These are phyloP conservation scores for Solanum piurae DNA, from an alignment of 257 asterid species.

Conservation along the genomic window DNA sequence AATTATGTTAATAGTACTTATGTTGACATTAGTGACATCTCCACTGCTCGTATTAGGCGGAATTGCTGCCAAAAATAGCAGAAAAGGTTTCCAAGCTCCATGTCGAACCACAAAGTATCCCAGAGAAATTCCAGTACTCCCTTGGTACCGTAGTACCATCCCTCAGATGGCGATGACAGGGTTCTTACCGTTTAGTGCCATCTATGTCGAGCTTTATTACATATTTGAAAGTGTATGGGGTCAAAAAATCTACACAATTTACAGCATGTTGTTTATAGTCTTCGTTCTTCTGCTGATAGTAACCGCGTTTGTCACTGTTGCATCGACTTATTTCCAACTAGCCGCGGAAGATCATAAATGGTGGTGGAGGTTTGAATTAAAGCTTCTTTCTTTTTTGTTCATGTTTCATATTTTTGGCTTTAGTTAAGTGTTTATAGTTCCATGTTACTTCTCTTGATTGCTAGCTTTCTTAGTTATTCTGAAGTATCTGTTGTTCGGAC, in stretches of 20 bases:
- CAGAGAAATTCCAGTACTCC: slow-evolving; percentile 17
- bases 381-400: background rate
- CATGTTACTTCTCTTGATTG: background rate
- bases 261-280: slow-evolving; percentile 7
- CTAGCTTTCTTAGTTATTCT: background rate
- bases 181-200: slow-evolving; percentile 10
- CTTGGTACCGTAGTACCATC: slow-evolving; percentile 9
- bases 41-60: slow-evolving; percentile 19
- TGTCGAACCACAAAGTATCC: slow-evolving; percentile 19
- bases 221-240: slow-evolving; percentile 22
- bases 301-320: slow-evolving; percentile 15
- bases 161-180: slow-evolving; percentile 27
- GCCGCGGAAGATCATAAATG: slow-evolving; percentile 31
- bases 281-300: slow-evolving; percentile 11
- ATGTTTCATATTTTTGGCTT: background rate
- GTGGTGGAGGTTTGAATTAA: slow-evolving; percentile 27
- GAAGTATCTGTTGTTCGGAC: background rate
- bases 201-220: slow-evolving; percentile 12
- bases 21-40: slow-evolving; percentile 3
- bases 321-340: slow-evolving; percentile 19
- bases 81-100: slow-evolving; percentile 12
- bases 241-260: slow-evolving; percentile 9
- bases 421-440: background rate
- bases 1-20: slow-evolving; percentile 4
- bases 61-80: slow-evolving; percentile 12